These are phyloP conservation scores for Globisporangium cylindrosporum DNA, from an alignment of 352 stramenopile species.

Conservation along the genomic window DNA sequence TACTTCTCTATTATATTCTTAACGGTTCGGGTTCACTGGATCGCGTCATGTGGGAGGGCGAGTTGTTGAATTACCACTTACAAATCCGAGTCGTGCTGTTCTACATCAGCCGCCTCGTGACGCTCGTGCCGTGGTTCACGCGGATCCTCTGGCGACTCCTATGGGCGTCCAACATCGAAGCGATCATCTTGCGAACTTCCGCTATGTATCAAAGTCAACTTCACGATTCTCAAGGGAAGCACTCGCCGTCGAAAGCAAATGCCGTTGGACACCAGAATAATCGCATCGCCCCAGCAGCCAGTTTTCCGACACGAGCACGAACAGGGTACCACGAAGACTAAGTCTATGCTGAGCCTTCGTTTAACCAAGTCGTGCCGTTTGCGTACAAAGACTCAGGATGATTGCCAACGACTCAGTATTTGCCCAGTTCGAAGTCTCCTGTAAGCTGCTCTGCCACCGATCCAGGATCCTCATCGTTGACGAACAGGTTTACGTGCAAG, in stretches of 20 bases:
- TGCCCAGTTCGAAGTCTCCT: background rate
- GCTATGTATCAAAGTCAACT: constrained; percentile 19
- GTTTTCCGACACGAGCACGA: background rate
- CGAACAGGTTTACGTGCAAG: too few species aligned
- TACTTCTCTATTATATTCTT: constrained; percentile 8
- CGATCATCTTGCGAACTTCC: constrained; percentile 22
- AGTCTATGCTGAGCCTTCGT: background rate
- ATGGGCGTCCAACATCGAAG: constrained; percentile 15
- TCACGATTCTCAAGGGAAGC: background rate
- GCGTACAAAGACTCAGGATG: background rate
- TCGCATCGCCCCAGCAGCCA: background rate
- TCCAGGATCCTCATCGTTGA: too few species aligned
- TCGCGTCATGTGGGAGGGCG: constrained; percentile 13
- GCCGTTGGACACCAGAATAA: background rate
- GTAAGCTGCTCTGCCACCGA: too few species aligned
- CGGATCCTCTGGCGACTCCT: constrained; percentile 4
- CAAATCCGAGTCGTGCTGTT: constrained; percentile 16
- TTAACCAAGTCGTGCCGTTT: background rate
- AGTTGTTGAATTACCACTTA: background rate
- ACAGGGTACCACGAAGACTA: background rate
- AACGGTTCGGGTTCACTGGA: constrained; percentile 8
- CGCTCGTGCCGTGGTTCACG: constrained; percentile 13
- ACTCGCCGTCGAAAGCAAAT: background rate
- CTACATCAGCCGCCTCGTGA: constrained; percentile 19
- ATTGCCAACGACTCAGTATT: background rate